Base-by-base conservation (phyloP, 495 filamentous ascomycete genomes). In the Oleoguttula mirabilis region DNA sequence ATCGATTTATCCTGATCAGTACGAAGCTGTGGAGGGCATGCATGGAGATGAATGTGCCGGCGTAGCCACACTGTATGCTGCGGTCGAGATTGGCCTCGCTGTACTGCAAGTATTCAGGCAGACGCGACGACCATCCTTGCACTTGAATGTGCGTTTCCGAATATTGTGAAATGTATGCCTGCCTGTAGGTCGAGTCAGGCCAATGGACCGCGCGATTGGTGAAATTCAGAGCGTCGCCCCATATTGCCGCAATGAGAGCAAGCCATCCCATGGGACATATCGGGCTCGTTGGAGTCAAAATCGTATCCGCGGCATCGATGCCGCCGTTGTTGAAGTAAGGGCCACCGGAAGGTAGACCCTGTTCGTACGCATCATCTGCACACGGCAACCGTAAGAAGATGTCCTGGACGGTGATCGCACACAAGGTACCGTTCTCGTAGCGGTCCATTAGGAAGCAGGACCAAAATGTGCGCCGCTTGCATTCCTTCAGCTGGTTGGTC, bases 401-500 rank as follows among this genome's bases (percentile, higher is more conserved):
- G 24, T 79, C 69, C 54, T 79, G 71, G 3, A 61, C 42, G 36
- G 68, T 60, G 43, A 73, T 57, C 27, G 64, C 53, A 43, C 59
- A 66, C 11, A 62, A 40, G 8, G 66, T 61, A 5, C 64, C 68
- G 4, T 69, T 66, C 41, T 69, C 73, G 41, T 75, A 70, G 21
- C 77, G 70, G 65, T 75, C 47, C 14, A 56, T 32, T 37, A 45
- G 16, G 42, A 50, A 82, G 22, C 69, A 66, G 11, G 72, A 69
- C 79, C 78, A 83, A 54, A 81, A 81, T 0, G 75, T 80, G 36
- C 78, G 63, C 24, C 77, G 66, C 31, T 75, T 68, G 54, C 76
- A 79, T 57, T 84, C 80, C 6, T 71, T 68, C 54, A 77, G 65
- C 11, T 52, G 52, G 17, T 36, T 24, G 17, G 4, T 10, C 10